Conservation (phyloP, 2,329 filamentous ascomycete species). For the Ascochyta clinopodiicola region DNA sequence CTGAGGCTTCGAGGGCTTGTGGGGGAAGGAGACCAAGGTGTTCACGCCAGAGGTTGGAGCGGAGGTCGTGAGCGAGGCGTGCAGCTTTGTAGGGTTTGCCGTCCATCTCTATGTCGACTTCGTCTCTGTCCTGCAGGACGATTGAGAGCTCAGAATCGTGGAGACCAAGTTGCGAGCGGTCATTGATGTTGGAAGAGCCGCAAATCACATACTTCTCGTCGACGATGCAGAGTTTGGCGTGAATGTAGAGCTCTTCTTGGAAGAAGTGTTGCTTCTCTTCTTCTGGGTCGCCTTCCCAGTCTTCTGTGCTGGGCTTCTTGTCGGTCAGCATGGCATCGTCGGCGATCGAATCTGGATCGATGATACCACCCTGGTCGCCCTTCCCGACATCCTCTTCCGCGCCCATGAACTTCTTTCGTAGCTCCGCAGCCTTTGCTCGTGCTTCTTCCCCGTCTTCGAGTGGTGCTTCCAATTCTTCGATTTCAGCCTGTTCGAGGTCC, state of each 20-base stretch:
- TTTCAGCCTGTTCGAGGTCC: slow-evolving; percentile 85
- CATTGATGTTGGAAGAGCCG: slow-evolving; percentile 89
- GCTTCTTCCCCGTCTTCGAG: slow-evolving; percentile 46
- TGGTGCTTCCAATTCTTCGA: slow-evolving; percentile 79
- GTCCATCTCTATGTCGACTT: slow-evolving; percentile 76
- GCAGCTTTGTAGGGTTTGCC: slow-evolving; percentile 78
- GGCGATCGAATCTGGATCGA: slow-evolving; percentile 70
- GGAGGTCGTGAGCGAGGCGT: slow-evolving; percentile 80
- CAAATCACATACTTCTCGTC: slow-evolving; percentile 87
- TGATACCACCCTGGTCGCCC: slow-evolving; percentile 46
- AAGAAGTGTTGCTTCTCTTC: slow-evolving; percentile 87
- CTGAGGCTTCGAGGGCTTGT: slow-evolving; percentile 69
- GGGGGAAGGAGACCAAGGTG: slow-evolving; percentile 83
- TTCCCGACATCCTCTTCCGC: slow-evolving; percentile 49
- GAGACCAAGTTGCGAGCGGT: slow-evolving; percentile 83
- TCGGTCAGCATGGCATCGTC: slow-evolving; percentile 82
- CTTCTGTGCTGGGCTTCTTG: slow-evolving; percentile 69
- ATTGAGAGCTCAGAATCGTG: slow-evolving; percentile 93
- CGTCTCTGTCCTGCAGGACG: slow-evolving; percentile 83
- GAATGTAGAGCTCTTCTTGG: slow-evolving; percentile 95
- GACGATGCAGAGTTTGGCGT: slow-evolving; percentile 87
- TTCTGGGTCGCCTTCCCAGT: slow-evolving; percentile 76
- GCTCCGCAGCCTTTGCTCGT: slow-evolving; percentile 54
- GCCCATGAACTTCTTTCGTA: slow-evolving; percentile 55
- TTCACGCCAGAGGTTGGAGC: slow-evolving; percentile 86